Conservation (phyloP, 805 yeast genomes). For the Suhomyces pyralidae region DNA sequence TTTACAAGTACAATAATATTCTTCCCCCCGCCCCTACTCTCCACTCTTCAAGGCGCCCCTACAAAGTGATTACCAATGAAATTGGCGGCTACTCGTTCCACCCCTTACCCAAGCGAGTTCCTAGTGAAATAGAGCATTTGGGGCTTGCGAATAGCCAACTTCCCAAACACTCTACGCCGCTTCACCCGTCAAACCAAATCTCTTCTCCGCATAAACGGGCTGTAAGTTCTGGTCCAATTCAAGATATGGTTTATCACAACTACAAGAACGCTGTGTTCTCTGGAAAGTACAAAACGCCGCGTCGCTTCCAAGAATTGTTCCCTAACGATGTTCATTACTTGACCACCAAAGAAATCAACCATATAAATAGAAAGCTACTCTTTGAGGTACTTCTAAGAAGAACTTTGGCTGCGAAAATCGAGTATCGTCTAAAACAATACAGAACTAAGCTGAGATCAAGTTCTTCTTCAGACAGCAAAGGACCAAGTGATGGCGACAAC, state of each 20-base stretch:
- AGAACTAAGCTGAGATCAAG: neutral
- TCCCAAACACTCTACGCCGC: neutral
- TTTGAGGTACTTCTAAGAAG: slow-evolving; percentile 38
- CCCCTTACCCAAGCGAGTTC: neutral
- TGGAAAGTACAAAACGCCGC: slow-evolving; percentile 18
- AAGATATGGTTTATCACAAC: slow-evolving; percentile 22
- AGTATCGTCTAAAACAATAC: slow-evolving; percentile 26
- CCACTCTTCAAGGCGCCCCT: neutral
- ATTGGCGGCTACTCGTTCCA: neutral
- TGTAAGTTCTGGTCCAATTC: slow-evolving; percentile 10
- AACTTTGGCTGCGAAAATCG: slow-evolving; percentile 42
- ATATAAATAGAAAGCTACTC: slow-evolving; percentile 29
- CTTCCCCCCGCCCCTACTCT: slow-evolving; percentile 11
- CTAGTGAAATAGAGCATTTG: neutral
- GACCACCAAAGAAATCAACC: slow-evolving; percentile 21
- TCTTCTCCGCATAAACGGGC: slow-evolving; percentile 1
- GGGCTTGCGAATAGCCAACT: neutral
- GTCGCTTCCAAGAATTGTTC: slow-evolving; percentile 25
- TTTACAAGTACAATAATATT: slow-evolving; percentile 21
- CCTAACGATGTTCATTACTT: slow-evolving; percentile 26
- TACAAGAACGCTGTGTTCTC: slow-evolving; percentile 28
- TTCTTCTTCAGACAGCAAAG: neutral
- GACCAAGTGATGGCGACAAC: neutral
- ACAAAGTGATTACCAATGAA: neutral
- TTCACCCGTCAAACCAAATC: neutral